Evolutionary conservation across 2,329 filamentous ascomycete genomes (phyloP).

Genomic region (Colletotrichum somersetense): DNA sequence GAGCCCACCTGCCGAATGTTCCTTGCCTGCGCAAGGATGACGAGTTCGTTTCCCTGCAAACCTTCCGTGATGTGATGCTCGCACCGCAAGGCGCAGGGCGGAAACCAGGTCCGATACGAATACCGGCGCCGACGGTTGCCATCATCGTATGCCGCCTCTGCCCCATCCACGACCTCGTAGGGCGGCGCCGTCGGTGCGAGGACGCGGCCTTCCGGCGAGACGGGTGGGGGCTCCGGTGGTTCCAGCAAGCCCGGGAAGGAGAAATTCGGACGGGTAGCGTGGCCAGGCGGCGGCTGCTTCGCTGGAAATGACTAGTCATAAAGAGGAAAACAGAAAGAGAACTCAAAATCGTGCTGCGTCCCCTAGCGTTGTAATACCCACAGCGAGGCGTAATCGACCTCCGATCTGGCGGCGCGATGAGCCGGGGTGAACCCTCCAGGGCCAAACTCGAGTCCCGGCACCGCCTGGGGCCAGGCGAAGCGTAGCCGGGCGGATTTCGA

Average conservation of each 20-base stretch:
- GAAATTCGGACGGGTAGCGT: not conserved
- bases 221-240: not conserved
- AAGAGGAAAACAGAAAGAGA: not conserved
- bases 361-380: not conserved
- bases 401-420: constrained; percentile 3
- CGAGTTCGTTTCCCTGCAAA: not conserved
- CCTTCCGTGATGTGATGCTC: not conserved
- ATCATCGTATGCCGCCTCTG: not conserved
- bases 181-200: not conserved
- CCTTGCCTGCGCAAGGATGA: not conserved
- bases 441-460: constrained; percentile 3
- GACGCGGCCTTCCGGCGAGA: not conserved
- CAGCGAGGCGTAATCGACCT: not conserved
- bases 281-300: not conserved
- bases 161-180: not conserved
- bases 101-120: not conserved
- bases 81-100: not conserved
- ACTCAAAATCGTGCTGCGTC: not conserved
- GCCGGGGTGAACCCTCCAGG: constrained; percentile 28
- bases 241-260: not conserved
- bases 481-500: constrained; percentile 13
- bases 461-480: constrained; percentile 10
- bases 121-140: not conserved
- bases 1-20: not conserved
- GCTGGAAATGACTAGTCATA: not conserved